A percentile compares a stretch with the other conserved stretches of the same genome.
These are phyloP conservation scores for Polytrichum formosum DNA, from an alignment of 225 moss, liverwort and hornwort genomes.

Conservation along the genomic window DNA sequence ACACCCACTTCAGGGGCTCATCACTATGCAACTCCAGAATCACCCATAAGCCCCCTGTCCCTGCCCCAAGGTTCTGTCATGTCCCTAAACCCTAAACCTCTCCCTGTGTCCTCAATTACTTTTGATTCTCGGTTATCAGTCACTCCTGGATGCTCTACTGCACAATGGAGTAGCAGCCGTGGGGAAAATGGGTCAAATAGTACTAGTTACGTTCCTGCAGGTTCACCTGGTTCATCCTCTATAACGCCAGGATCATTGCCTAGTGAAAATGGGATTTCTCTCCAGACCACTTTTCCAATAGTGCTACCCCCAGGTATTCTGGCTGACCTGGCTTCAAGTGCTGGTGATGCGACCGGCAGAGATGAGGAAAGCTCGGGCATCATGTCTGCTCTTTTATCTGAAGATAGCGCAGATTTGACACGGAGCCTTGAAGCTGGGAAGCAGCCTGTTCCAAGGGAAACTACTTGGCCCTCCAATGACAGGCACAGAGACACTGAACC, in stretches of 20 bases:
- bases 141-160: constrained; percentile 2
- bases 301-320: constrained; percentile 22
- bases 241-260: background rate
- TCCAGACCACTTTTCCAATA: constrained; percentile 40
- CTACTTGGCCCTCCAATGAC: background rate
- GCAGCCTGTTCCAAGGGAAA: constrained; percentile 7
- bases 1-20: constrained; percentile 13
- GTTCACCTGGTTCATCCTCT: constrained; percentile 23
- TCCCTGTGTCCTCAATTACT: background rate
- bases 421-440: constrained; percentile 12
- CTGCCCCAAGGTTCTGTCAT: background rate
- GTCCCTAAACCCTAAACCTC: background rate
- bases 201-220: constrained; percentile 24
- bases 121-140: constrained; percentile 3
- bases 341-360: constrained; percentile 21
- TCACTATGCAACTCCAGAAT: constrained; percentile 14
- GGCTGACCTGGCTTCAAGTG: constrained; percentile 42
- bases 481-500: background rate
- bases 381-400: constrained; percentile 30
- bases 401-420: constrained; percentile 21
- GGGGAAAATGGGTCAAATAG: constrained; percentile 10
- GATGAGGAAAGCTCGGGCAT: constrained; percentile 18
- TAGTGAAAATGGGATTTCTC: constrained; percentile 7
- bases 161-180: constrained; percentile 17
- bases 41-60: constrained; percentile 1